These are phyloP conservation scores for Talaromyces nanjingensis DNA, from an alignment of 495 filamentous ascomycete species.

Conservation along the genomic window DNA sequence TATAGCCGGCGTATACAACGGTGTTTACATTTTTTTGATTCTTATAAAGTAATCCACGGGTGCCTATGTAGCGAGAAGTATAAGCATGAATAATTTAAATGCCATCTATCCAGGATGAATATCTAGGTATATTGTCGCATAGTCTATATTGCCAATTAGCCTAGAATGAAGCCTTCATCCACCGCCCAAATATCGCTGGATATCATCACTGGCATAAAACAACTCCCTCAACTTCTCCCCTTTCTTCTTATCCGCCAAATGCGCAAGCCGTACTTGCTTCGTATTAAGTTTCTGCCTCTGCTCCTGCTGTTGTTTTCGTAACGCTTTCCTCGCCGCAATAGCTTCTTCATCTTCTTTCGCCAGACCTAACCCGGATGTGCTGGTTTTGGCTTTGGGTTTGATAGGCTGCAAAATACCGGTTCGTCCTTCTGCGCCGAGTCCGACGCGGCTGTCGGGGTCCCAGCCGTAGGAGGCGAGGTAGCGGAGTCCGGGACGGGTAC, in stretches of 20 bases:
- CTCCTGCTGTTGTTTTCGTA: constrained; percentile 38
- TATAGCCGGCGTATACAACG: background rate
- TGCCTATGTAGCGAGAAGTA: no score
- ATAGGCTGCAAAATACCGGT: constrained; percentile 73
- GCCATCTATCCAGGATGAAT: background rate
- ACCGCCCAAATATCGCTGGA: constrained; percentile 64
- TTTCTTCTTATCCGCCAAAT: constrained; percentile 52
- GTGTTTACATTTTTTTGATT: background rate
- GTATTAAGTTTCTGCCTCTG: constrained; percentile 54
- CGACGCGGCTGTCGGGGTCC: constrained; percentile 73
- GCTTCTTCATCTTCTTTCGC: constrained; percentile 24
- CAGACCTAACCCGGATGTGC: constrained; percentile 66
- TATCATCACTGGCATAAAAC: constrained; percentile 63
- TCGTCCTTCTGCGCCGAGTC: constrained; percentile 58
- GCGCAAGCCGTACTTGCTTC: constrained; percentile 57
- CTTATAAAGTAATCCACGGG: background rate
- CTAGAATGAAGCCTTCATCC: background rate
- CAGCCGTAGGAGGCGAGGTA: constrained; percentile 75
- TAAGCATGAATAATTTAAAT: no score
- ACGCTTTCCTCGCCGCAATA: constrained; percentile 21
- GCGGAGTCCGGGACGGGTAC: constrained; percentile 66
- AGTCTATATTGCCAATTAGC: no score
- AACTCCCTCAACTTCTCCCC: constrained; percentile 54
- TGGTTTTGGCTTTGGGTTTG: constrained; percentile 63
- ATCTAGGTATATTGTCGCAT: background rate